Conservation (phyloP, 495 filamentous ascomycete genomes). For the Friedmanniomyces endolithicus region DNA sequence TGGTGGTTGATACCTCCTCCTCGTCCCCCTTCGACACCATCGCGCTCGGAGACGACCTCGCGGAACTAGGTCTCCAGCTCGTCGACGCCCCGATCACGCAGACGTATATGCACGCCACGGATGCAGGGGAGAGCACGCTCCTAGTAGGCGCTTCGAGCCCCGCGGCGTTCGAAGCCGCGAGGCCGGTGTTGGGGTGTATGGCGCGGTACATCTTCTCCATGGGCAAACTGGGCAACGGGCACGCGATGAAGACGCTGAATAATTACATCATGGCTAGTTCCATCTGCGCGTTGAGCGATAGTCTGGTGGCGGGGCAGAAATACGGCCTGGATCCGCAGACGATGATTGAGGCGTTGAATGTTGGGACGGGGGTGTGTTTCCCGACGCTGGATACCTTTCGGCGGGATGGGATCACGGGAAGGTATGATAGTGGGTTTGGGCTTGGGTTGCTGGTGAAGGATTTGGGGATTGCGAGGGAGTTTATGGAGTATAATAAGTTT, state of each 20-base stretch:
- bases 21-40: constrained; percentile 25
- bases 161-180: constrained; percentile 20
- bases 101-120: constrained; percentile 23
- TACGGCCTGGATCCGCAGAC: constrained; percentile 25
- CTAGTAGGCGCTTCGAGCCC: constrained; percentile 14
- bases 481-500: constrained; percentile 22
- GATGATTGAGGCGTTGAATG: constrained; percentile 27
- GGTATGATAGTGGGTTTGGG: constrained; percentile 22
- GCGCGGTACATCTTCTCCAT: constrained; percentile 19
- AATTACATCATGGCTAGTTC: constrained; percentile 24
- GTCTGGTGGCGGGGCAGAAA: constrained; percentile 24
- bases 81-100: constrained; percentile 26
- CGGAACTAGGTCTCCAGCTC: constrained; percentile 20
- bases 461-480: constrained; percentile 25
- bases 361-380: constrained; percentile 26
- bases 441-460: constrained; percentile 25
- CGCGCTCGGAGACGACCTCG: constrained; percentile 21
- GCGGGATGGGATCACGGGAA: constrained; percentile 17
- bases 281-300: constrained; percentile 24
- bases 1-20: constrained; percentile 25
- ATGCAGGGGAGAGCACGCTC: constrained; percentile 23
- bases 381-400: constrained; percentile 23
- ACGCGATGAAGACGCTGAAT: constrained; percentile 29
- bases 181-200: constrained; percentile 23
- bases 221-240: constrained; percentile 22